A percentile compares a stretch with the other conserved stretches of the same genome.
These are phyloP conservation scores for Venturia asperata DNA, from an alignment of 2,329 filamentous ascomycete species.

Conservation along the genomic window DNA sequence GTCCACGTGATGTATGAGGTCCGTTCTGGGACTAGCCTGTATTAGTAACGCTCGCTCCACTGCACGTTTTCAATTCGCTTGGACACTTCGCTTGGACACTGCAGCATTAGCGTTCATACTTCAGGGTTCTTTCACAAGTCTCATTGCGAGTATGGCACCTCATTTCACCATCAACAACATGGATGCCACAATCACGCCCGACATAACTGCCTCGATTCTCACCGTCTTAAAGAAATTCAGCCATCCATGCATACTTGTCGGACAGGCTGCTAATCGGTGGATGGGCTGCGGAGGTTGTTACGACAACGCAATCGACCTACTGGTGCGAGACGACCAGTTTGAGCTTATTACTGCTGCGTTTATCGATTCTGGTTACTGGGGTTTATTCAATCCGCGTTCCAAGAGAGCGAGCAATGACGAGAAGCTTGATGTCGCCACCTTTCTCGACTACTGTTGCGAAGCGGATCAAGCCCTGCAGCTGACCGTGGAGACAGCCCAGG, in stretches of 20 bases:
- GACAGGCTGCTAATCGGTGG: conserved; percentile 11
- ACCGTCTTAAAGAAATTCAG: conserved; percentile 12
- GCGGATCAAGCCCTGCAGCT: background rate
- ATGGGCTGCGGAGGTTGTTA: conserved; percentile 13
- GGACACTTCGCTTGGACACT: no score
- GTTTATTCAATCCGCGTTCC: conserved; percentile 3
- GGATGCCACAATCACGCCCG: conserved; percentile 7
- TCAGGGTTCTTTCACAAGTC: no score
- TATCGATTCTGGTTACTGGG: conserved; percentile 12
- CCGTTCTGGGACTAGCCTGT: no score
- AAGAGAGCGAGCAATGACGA: conserved; percentile 8
- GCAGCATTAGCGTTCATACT: no score
- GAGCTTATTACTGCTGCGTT: conserved; percentile 12
- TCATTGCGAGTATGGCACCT: background rate
- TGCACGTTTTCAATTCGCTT: no score
- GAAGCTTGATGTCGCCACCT: conserved; percentile 3
- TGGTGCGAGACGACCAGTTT: conserved; percentile 15
- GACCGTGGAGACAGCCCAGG: conserved; percentile 4
- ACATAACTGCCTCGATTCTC: conserved; percentile 8
- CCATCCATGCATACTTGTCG: conserved; percentile 12
- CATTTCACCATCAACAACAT: conserved; percentile 9
- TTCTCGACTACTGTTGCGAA: conserved; percentile 4
- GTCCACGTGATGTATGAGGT: no score
- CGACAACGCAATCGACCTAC: conserved; percentile 11
- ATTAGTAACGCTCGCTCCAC: no score